phyloP scores from a whole-genome alignment of 495 filamentous ascomycete species.

The Darksidea phi region DNA sequence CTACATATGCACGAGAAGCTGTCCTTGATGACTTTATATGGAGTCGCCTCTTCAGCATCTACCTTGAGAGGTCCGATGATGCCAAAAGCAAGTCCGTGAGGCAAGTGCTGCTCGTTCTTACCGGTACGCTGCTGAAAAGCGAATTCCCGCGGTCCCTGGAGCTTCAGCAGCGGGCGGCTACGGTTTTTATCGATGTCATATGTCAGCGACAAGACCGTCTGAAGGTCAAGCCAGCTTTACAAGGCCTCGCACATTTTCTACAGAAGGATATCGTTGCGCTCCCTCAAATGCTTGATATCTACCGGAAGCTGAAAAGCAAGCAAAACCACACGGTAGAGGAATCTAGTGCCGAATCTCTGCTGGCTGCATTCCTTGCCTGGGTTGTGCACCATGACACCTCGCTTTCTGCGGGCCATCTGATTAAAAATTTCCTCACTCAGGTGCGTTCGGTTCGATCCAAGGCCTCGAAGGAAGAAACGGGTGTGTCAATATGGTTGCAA shows the following conservation, averaged over 20 bases:
- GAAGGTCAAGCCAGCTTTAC: conserved; percentile 62
- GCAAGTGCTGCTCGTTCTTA: conserved; percentile 55
- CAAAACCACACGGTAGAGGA: not conserved
- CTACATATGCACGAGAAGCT: conserved; percentile 41
- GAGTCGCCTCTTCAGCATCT: conserved; percentile 64
- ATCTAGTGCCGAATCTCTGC: conserved; percentile 29
- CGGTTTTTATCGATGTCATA: conserved; percentile 52
- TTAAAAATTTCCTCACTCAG: conserved; percentile 58
- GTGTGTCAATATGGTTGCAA: conserved; percentile 22
- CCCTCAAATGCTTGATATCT: conserved; percentile 35
- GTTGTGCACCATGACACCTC: conserved; percentile 61
- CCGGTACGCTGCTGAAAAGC: conserved; percentile 39
- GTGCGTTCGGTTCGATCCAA: not conserved
- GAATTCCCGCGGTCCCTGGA: not conserved
- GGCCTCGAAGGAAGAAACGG: not conserved
- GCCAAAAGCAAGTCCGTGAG: conserved; percentile 72
- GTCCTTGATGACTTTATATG: conserved; percentile 49
- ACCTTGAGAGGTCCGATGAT: conserved; percentile 70
- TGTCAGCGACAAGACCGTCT: conserved; percentile 51
- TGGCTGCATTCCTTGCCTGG: conserved; percentile 55
- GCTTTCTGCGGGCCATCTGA: conserved; percentile 61
- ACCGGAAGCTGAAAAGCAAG: conserved; percentile 38
- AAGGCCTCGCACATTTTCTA: conserved; percentile 60
- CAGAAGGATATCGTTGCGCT: conserved; percentile 50
- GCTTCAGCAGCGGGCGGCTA: conserved; percentile 32